phyloP scores from a whole-genome alignment of 2,329 filamentous ascomycete species.

The Ceratocystis diversiconidia region DNA sequence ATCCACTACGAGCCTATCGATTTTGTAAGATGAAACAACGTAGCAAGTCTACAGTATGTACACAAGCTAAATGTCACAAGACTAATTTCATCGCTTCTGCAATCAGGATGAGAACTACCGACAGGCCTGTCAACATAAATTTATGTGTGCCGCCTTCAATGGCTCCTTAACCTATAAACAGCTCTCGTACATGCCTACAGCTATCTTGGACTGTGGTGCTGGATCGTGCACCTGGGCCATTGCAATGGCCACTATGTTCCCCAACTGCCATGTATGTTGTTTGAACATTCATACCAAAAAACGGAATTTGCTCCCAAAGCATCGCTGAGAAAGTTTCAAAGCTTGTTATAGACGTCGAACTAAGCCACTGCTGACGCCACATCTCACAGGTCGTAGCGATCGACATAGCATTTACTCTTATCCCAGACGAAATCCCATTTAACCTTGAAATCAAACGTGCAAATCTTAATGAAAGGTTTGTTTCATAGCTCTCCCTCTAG shows the following conservation, averaged over 20 bases:
- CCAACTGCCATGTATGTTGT: conserved; percentile 6
- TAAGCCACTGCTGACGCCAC: neutral
- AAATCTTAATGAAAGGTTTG: conserved; percentile 51
- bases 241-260: neutral
- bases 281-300: neutral
- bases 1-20: conserved; percentile 15
- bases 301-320: too few relatives aligned
- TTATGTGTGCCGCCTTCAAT: conserved; percentile 9
- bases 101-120: neutral
- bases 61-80: neutral
- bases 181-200: neutral
- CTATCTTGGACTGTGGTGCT: conserved; percentile 15
- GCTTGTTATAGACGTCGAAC: too few relatives aligned
- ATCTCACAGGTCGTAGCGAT: conserved; percentile 4
- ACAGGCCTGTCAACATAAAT: conserved; percentile 4
- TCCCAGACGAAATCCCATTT: conserved; percentile 46
- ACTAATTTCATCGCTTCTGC: neutral
- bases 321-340: too few relatives aligned
- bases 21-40: conserved; percentile 8
- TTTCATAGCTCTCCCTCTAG: neutral
- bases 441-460: conserved; percentile 61
- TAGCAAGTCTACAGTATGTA: too few relatives aligned
- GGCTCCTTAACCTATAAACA: neutral
- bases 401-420: conserved; percentile 20
- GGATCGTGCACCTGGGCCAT: conserved; percentile 14